A percentile compares a stretch with the other conserved stretches of the same genome.
phyloP scores from a whole-genome alignment of 2,329 filamentous ascomycete species.

The Botrytis porri region DNA sequence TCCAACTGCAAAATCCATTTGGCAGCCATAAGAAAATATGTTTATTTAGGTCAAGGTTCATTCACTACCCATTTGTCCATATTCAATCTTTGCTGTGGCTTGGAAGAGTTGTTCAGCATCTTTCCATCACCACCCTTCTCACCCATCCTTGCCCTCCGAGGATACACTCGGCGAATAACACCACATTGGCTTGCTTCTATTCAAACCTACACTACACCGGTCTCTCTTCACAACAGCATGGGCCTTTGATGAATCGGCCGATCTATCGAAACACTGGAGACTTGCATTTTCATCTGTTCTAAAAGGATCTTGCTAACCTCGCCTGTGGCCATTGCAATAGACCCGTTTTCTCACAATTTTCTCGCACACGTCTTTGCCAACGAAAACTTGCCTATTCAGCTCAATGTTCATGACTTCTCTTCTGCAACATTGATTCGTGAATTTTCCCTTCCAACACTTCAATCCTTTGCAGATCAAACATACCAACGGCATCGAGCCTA shows the following conservation, averaged over 20 bases:
- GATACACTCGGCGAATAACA: constrained; percentile 27
- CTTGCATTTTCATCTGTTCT: constrained; percentile 26
- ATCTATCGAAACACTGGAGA: constrained; percentile 28
- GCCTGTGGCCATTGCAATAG: constrained; percentile 27
- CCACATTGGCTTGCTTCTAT: constrained; percentile 8
- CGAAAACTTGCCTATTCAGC: constrained; percentile 12
- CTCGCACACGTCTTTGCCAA: constrained; percentile 1
- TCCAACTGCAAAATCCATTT: background rate
- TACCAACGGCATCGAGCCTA: background rate
- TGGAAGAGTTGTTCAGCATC: background rate
- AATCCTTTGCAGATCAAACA: constrained; percentile 14
- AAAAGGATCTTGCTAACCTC: constrained; percentile 31
- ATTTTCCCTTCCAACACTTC: background rate
- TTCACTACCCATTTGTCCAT: constrained; percentile 1
- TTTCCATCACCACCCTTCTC: constrained; percentile 8
- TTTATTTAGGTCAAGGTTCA: background rate
- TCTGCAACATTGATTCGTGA: background rate
- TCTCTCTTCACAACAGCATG: constrained; percentile 24
- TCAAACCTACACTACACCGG: background rate
- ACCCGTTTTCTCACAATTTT: constrained; percentile 31
- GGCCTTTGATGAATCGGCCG: constrained; percentile 21
- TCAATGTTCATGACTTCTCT: constrained; percentile 3
- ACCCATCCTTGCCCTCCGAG: constrained; percentile 14
- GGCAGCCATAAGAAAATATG: background rate
- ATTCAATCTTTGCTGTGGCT: background rate